phyloP scores from a whole-genome alignment of 805 yeast genomes.

The Candida nemodendra region DNA sequence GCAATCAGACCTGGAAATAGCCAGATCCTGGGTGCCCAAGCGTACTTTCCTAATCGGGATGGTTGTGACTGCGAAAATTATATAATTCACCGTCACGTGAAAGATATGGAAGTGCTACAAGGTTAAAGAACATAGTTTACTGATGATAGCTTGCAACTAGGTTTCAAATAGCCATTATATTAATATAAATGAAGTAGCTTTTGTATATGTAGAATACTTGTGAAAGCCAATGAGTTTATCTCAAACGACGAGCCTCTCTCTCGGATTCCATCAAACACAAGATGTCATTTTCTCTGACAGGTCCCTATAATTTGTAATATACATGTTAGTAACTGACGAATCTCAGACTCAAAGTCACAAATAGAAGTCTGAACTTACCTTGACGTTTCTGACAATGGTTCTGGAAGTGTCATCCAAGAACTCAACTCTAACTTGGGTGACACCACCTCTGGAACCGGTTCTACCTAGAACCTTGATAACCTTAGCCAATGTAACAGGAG shows the following conservation, averaged over 20 bases:
- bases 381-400: conserved; percentile 96
- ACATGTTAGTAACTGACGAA: conserved; percentile 12
- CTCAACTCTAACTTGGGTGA: conserved; percentile 97
- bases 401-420: conserved; percentile 93
- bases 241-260: conserved; percentile 98
- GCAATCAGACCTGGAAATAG: too few relatives aligned
- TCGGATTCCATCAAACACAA: conserved; percentile 99
- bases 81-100: neutral
- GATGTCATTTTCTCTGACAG: conserved; percentile 97
- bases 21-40: too few relatives aligned
- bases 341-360: too few relatives aligned
- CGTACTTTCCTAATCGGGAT: neutral
- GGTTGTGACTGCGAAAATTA: conserved; percentile 13
- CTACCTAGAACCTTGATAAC: conserved; percentile 99
- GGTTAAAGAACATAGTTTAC: conserved; percentile 1
- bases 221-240: conserved; percentile 44
- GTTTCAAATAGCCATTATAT: conserved; percentile 15
- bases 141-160: conserved; percentile 12
- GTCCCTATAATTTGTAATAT: conserved; percentile 46
- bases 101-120: neutral
- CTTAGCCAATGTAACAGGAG: conserved; percentile 99
- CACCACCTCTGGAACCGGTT: conserved; percentile 99
- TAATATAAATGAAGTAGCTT: conserved; percentile 8
- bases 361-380: conserved; percentile 33
- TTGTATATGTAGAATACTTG: conserved; percentile 7